Percentiles rank a stretch among this genome's conserved stretches.
Evolutionary conservation across 108 stramenopile genomes (phyloP).

Genomic region (Discostella stelligeroides): DNA sequence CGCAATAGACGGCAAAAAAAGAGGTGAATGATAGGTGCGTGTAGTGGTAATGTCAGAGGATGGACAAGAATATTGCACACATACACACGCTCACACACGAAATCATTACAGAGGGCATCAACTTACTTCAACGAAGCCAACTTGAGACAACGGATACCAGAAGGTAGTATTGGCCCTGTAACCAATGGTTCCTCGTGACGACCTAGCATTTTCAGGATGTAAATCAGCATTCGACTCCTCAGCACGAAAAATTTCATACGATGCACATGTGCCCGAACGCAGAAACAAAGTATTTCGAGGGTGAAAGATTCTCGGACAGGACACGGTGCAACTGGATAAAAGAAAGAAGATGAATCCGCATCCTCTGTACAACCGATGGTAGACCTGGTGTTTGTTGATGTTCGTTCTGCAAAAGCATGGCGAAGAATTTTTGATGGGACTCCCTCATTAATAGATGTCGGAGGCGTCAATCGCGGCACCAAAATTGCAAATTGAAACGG

Average conservation of each 20-base stretch:
- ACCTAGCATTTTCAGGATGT: conserved; percentile 63
- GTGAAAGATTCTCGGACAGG: conserved; percentile 79
- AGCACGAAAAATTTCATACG: conserved; percentile 84
- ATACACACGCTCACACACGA: no score
- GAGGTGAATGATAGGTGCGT: neutral
- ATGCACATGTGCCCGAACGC: conserved; percentile 85
- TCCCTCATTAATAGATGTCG: conserved; percentile 1
- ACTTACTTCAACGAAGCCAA: conserved; percentile 68
- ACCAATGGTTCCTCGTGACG: conserved; percentile 20
- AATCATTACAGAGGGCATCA: neutral
- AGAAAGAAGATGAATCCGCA: conserved; percentile 28
- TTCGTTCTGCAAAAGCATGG: conserved; percentile 44
- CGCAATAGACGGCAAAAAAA: neutral
- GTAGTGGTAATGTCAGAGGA: neutral
- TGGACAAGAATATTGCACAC: neutral
- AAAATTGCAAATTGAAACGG: conserved; percentile 82
- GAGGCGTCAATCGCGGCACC: conserved; percentile 41
- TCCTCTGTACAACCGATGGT: conserved; percentile 20
- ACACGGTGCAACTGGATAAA: conserved; percentile 53
- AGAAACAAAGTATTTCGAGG: conserved; percentile 85
- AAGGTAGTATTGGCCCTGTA: neutral
- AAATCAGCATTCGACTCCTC: conserved; percentile 69
- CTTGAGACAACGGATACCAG: conserved; percentile 76
- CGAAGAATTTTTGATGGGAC: conserved; percentile 36
- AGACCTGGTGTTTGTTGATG: neutral